Conservation (phyloP, 352 stramenopile genomes). For the Pythium periplocum region DNA sequence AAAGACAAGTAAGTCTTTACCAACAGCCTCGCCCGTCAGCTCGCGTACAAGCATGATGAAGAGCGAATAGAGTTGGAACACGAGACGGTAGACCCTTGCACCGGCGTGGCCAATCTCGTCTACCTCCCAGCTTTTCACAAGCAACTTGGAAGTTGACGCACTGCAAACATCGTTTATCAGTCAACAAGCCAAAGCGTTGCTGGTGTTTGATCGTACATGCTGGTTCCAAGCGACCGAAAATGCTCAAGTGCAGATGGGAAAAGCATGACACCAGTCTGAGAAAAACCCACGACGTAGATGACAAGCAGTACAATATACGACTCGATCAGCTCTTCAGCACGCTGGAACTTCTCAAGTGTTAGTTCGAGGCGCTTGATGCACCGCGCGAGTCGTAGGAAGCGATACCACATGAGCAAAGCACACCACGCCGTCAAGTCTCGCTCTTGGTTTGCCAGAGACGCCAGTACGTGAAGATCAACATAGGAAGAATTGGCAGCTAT, state of each 20-base stretch:
- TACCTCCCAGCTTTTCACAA: neutral
- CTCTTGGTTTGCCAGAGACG: constrained; percentile 29
- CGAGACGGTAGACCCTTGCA: constrained; percentile 2
- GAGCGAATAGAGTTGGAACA: constrained; percentile 13
- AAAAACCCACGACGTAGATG: constrained; percentile 42
- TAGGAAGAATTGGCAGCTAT: constrained; percentile 29
- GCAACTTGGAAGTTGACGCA: constrained; percentile 10
- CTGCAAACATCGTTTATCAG: too few species aligned
- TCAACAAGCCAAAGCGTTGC: too few species aligned
- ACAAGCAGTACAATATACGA: constrained; percentile 32
- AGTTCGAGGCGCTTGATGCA: constrained; percentile 37
- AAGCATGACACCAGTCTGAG: constrained; percentile 36
- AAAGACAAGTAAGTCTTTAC: neutral
- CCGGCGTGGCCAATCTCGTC: too few species aligned
- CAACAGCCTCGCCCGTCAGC: too few species aligned
- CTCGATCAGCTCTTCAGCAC: constrained; percentile 32
- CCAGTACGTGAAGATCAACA: constrained; percentile 26
- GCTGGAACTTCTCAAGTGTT: constrained; percentile 36
- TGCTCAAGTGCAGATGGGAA: constrained; percentile 24
- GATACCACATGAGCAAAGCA: constrained; percentile 56
- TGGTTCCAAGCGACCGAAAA: constrained; percentile 35
- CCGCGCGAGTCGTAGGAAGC: constrained; percentile 38
- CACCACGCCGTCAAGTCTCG: constrained; percentile 29
- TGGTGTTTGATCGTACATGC: constrained; percentile 31
- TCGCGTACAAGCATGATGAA: constrained; percentile 16